Evolutionary conservation across 805 yeast species (phyloP).

Genomic region (Pichia pseudocactophila): DNA sequence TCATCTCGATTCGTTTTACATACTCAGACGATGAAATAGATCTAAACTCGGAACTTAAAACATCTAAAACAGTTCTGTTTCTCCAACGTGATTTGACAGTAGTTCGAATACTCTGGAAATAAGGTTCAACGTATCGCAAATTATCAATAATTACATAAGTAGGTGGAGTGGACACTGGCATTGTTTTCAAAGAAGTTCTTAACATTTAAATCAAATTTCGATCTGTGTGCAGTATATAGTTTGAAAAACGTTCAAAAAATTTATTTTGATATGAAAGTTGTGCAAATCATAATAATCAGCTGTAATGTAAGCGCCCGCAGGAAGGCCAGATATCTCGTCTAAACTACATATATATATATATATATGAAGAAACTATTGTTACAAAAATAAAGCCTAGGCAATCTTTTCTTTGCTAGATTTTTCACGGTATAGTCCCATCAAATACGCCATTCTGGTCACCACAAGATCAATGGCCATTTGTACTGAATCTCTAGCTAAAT

Average conservation of each 20-base stretch:
- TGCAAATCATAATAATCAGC: no score
- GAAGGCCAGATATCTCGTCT: no score
- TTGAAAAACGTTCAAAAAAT: no score
- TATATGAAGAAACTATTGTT: not conserved
- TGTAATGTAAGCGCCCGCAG: no score
- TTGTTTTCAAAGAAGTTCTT: not conserved
- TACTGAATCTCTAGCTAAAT: slow-evolving; percentile 80
- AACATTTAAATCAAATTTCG: no score
- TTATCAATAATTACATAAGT: slow-evolving; percentile 25
- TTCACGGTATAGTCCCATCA: slow-evolving; percentile 65
- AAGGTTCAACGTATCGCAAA: slow-evolving; percentile 34
- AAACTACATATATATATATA: no score
- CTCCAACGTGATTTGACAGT: slow-evolving; percentile 40
- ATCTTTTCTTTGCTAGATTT: slow-evolving; percentile 1
- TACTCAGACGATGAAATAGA: slow-evolving; percentile 21
- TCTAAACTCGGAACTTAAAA: slow-evolving; percentile 33
- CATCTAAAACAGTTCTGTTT: slow-evolving; percentile 29
- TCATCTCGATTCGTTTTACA: slow-evolving; percentile 12
- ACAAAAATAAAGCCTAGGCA: not conserved
- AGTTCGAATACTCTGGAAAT: slow-evolving; percentile 28
- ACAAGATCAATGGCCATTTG: slow-evolving; percentile 92
- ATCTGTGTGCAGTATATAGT: no score
- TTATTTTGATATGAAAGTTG: no score
- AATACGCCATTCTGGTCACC: slow-evolving; percentile 80
- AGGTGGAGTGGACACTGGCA: slow-evolving; percentile 8